Evolutionary conservation across 305 asterid genomes (phyloP).

Genomic region (Rubia balearica): DNA sequence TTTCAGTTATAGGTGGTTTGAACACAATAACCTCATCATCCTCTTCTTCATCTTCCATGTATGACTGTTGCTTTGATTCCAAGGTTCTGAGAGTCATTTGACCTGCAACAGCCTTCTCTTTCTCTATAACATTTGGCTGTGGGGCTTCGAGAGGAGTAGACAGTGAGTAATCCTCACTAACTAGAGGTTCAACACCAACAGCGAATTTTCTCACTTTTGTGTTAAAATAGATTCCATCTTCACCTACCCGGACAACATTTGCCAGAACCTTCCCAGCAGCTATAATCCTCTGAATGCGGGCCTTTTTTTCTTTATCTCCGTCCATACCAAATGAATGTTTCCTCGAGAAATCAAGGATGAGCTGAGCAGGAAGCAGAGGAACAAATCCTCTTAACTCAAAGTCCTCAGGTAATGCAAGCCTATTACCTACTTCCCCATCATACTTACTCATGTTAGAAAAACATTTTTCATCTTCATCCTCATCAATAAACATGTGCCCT

Average conservation of each 20-base stretch:
- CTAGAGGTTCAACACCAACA: conserved; percentile 56
- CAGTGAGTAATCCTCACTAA: conserved; percentile 40
- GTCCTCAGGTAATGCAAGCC: conserved; percentile 87
- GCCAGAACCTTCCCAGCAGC: conserved; percentile 94
- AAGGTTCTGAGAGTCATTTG: conserved; percentile 21
- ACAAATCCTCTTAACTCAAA: conserved; percentile 86
- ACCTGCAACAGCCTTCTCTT: conserved; percentile 26
- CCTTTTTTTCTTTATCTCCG: conserved; percentile 50
- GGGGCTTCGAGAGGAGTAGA: conserved; percentile 29
- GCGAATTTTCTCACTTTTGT: conserved; percentile 49
- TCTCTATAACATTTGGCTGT: conserved; percentile 21
- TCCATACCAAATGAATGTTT: conserved; percentile 60
- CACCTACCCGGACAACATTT: conserved; percentile 47
- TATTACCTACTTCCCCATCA: conserved; percentile 72
- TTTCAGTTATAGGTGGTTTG: conserved; percentile 61
- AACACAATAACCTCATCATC: conserved; percentile 90
- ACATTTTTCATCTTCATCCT: conserved; percentile 69
- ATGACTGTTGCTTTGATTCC: conserved; percentile 28
- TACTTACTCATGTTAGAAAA: conserved; percentile 83
- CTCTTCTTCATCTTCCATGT: conserved; percentile 61
- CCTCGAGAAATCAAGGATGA: conserved; percentile 85
- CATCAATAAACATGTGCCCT: conserved; percentile 40
- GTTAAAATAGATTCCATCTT: conserved; percentile 62
- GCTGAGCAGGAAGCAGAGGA: conserved; percentile 88
- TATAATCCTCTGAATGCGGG: conserved; percentile 68